These are phyloP conservation scores for Fimicolochytrium jonesii DNA, from an alignment of 192 early-diverging fungal species.

Conservation along the genomic window DNA sequence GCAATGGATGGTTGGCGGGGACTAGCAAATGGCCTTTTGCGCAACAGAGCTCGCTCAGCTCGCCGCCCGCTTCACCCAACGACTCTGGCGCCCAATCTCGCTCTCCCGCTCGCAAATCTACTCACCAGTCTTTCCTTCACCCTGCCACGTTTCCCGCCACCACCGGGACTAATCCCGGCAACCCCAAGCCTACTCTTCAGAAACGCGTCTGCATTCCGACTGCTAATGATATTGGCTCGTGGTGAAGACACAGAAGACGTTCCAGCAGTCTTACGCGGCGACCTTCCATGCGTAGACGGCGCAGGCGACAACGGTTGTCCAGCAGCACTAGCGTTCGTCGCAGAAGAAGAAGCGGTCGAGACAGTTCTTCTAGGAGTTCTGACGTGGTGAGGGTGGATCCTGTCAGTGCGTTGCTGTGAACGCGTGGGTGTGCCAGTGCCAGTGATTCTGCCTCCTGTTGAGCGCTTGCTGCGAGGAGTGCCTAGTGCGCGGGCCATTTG, in stretches of 20 bases:
- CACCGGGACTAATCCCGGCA: slow-evolving; percentile 19
- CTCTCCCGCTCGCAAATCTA: background rate
- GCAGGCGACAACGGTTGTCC: background rate
- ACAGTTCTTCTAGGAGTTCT: background rate
- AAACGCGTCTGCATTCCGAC: slow-evolving; percentile 16
- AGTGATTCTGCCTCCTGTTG: slow-evolving; percentile 12
- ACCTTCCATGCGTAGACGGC: background rate
- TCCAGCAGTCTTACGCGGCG: background rate
- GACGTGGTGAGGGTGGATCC: slow-evolving; percentile 4
- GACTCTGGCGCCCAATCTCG: background rate
- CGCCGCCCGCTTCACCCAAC: too few relatives aligned
- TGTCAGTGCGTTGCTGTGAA: slow-evolving; percentile 1
- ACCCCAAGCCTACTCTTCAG: slow-evolving; percentile 15
- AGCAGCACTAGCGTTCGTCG: background rate
- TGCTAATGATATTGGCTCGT: background rate
- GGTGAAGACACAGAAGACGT: slow-evolving; percentile 1
- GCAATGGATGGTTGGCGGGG: too few relatives aligned
- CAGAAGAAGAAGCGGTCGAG: background rate
- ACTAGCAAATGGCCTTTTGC: too few relatives aligned
- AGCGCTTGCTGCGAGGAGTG: slow-evolving; percentile 18
- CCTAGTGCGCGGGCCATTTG: slow-evolving; percentile 16
- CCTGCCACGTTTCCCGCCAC: slow-evolving; percentile 14
- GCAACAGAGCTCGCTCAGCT: too few relatives aligned
- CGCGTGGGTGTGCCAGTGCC: slow-evolving; percentile 8
- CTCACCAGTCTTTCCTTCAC: slow-evolving; percentile 21